Conservation (phyloP, 768 basidiomycete genomes). For the Jaapia argillacea region DNA sequence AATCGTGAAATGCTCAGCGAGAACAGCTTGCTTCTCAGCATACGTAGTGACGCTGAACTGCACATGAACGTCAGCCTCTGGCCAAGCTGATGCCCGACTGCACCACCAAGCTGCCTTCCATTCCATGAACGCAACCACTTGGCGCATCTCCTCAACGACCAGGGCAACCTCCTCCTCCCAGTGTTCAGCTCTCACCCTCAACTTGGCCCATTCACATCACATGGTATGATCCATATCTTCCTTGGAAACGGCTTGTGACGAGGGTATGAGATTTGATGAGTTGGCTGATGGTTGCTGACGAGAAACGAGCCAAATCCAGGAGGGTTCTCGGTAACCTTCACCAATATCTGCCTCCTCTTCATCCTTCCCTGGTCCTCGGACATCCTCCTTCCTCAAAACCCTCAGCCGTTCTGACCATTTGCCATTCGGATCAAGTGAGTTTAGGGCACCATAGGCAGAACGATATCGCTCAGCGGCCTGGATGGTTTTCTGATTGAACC, state of each 20-base stretch:
- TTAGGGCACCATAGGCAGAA: not conserved
- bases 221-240: not conserved
- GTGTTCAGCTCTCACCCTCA: constrained; percentile 4
- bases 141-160: constrained; percentile 12
- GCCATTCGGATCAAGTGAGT: not conserved
- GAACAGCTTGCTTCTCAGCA: constrained; percentile 4
- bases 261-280: too few species aligned
- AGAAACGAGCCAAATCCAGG: not conserved
- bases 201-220: constrained; percentile 8
- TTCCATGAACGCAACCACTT: constrained; percentile 5
- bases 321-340: not conserved
- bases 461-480: not conserved
- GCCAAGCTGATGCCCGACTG: not conserved
- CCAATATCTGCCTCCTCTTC: not conserved
- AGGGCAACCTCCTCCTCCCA: constrained; percentile 11
- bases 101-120: constrained; percentile 9
- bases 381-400: not conserved
- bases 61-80: not conserved
- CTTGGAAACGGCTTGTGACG: not conserved
- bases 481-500: not conserved
- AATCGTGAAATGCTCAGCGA: too few species aligned
- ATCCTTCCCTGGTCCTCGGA: constrained; percentile 1
- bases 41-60: constrained; percentile 3
- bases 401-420: not conserved
- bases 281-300: too few species aligned